phyloP scores from a whole-genome alignment of 75 land plant genomes.

The Pinus tabuliformis region DNA sequence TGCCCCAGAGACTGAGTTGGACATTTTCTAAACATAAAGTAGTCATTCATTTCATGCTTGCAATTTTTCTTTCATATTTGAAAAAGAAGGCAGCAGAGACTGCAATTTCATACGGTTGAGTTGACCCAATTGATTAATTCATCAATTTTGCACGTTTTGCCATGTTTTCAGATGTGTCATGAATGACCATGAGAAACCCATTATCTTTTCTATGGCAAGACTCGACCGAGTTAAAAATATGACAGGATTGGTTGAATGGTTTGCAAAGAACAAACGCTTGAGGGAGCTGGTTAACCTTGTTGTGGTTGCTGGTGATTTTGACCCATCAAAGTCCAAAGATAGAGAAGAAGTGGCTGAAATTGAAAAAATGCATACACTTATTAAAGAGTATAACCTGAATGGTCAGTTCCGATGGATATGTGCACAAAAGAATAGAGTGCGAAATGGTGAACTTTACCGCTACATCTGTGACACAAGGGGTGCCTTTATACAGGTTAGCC shows the following conservation, averaged over 20 bases:
- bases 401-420: constrained; percentile 63
- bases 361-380: constrained; percentile 58
- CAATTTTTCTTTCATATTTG: too few relatives aligned
- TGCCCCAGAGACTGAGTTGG: too few relatives aligned
- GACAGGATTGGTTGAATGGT: constrained; percentile 63
- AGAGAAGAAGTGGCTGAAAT: constrained; percentile 66
- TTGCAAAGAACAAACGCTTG: constrained; percentile 40
- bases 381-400: constrained; percentile 43
- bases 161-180: constrained; percentile 37
- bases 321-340: constrained; percentile 41
- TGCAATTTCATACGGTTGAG: too few relatives aligned
- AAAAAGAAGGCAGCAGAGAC: too few relatives aligned
- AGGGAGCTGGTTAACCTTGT: constrained; percentile 65
- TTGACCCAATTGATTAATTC: too few relatives aligned
- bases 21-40: too few relatives aligned
- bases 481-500: constrained; percentile 53
- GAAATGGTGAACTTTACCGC: constrained; percentile 66
- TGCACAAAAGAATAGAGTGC: constrained; percentile 49
- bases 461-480: constrained; percentile 60
- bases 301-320: constrained; percentile 59
- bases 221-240: constrained; percentile 71
- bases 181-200: constrained; percentile 52
- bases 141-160: too few relatives aligned
- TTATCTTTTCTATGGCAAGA: constrained; percentile 76
- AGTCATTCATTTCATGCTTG: too few relatives aligned